Evolutionary conservation across 805 yeast species (phyloP), one percentile per base, ranked within the genome.

Genomic region (Wickerhamomyces mucosus): DNA sequence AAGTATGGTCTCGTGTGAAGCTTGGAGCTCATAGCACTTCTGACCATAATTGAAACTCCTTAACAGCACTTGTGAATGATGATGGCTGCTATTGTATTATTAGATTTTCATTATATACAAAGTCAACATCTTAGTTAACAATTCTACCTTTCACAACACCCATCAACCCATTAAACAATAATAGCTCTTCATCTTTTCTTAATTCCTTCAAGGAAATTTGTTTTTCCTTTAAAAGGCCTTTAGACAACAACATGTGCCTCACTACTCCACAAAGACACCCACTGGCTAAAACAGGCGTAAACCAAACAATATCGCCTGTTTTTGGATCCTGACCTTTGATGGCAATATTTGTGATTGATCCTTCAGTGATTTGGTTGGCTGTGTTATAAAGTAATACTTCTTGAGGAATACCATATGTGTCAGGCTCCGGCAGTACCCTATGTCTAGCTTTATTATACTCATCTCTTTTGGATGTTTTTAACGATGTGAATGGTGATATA

Each of bases 251-350:
- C 51, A 67, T 69, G 40, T 75, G 74, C 43, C 97, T 65, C 45
- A 75, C 72, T 0, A 80, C 85, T 9, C 97, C 96, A 55, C 85
- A 77, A 28, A 89, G 62, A 50, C 95, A 84, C 0, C 97, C 97
- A 11, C 74, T 59, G 2, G 74, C 59, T 19, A 86, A 59, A n/a
- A 65, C 59, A 1, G 98, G 97, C 0, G 97, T 89, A 4, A 76
- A 57, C 89, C 95, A 92, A 18, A 53, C 50, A 27, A 65, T 70
- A 5, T 51, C 53, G 1, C 44, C 37, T 10, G 46, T 41, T 1
- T 33, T 22, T 3, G 34, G 30, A 12, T 43, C 48, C 7, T 43
- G 47, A 4, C 34, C 26, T 24, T 43, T 48, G 25, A 86, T 56
- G 0, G 95, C 96, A 9, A 88, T 65, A 45, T 80, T 84, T 11